Evolutionary conservation across 2,329 filamentous ascomycete genomes (phyloP), one percentile per base, ranked within the genome.

Genomic region (Hymenoscyphus scutula): DNA sequence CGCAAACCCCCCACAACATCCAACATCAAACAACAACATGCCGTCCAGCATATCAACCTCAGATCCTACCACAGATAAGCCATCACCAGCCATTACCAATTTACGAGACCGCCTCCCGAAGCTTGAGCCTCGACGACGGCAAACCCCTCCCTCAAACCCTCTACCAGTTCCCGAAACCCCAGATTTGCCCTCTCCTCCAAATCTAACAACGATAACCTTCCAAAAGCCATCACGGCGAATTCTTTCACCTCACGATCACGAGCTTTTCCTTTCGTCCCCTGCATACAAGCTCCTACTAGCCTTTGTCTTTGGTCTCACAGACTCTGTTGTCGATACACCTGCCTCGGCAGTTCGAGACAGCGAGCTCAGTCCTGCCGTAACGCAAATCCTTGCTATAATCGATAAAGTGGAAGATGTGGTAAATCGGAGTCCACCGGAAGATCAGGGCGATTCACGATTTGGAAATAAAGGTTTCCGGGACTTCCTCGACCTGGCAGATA

Each of bases 401-500:
- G 82, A 89, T 37, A 82, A 88, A 60, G 85, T 90, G 8, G 87
- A 91, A 59, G 76, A 79, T 5, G 80, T 94, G 1, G 82, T 96
- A 5, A 78, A 81, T 15, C 78, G 82, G 58, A 88, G 89, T 59
- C 95, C 95, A 0, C 89, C 95, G 0, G 83, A 94, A 68, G 92
- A 98, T 67, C 90, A 93, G 55, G 89, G 87, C 32, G 92, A 92
- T 54, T 97, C 92, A 8, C 85, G 95, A 29, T 99, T 99, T 75
- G 96, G 95, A 55, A 99, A 99, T 77, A 93, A 92, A 69, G 86
- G 90, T 1, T 99, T 99, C 77, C 86, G 92, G 57, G 82, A 84
- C 62, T 93, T 96, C 71, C 83, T 97, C 61, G 90, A 91, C 74
- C 78, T 90, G 19, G 82, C 82, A 68, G 81, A 82, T 25, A 82